Conservation (phyloP, 73 alveolate species). For the Paramecium caudatum region DNA sequence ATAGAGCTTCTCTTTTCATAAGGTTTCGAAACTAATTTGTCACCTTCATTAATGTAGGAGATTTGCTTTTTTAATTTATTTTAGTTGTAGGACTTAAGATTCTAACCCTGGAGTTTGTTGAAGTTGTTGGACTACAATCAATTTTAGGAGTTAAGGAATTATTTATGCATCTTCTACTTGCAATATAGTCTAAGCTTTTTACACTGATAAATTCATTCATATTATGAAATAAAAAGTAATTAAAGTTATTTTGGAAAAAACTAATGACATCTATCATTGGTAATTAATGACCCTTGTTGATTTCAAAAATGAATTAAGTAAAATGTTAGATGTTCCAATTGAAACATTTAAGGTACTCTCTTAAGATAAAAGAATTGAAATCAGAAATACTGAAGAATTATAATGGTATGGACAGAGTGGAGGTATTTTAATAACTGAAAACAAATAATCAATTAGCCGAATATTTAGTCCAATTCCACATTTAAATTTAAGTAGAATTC, state of each 20-base stretch:
- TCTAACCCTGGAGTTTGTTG: neutral
- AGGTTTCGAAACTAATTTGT: neutral
- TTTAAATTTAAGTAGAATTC: neutral
- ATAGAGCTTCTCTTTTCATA: neutral
- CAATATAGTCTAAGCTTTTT: neutral
- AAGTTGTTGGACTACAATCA: neutral
- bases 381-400: constrained; percentile 46
- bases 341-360: constrained; percentile 16
- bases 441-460: neutral
- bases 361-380: constrained; percentile 14
- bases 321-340: neutral
- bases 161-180: neutral
- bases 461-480: neutral
- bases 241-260: neutral
- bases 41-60: neutral
- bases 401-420: constrained; percentile 19
- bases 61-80: neutral
- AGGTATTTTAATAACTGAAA: neutral
- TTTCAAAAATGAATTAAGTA: neutral
- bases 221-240: neutral
- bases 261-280: neutral
- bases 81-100: neutral
- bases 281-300: neutral
- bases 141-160: constrained; percentile 10
- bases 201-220: constrained; percentile 16